Percentiles rank a stretch among this genome's conserved stretches.
phyloP scores from a whole-genome alignment of 140 eudicot species.

The Ambrosia hybrid region DNA sequence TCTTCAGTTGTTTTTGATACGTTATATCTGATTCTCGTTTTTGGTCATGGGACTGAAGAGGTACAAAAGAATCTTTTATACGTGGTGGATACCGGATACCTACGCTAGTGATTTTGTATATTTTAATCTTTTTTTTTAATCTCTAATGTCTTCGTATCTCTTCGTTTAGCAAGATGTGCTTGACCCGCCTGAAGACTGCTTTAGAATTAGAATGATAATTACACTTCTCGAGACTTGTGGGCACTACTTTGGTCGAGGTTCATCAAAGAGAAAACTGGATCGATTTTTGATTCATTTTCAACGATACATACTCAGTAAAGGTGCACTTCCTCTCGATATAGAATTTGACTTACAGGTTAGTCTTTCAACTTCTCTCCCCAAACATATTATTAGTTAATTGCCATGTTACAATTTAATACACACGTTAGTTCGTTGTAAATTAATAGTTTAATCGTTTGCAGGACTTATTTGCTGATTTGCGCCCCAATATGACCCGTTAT shows the following conservation, averaged over 20 bases:
- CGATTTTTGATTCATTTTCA: conserved; percentile 92
- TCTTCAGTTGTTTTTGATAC: conserved; percentile 95
- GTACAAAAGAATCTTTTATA: conserved; percentile 39
- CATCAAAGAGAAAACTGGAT: conserved; percentile 92
- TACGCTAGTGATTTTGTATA: too few species aligned
- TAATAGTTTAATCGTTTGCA: conserved; percentile 33
- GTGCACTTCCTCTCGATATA: conserved; percentile 84
- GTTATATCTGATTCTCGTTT: conserved; percentile 72
- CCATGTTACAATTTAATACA: background rate
- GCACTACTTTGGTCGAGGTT: conserved; percentile 94
- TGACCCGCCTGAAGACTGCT: conserved; percentile 98
- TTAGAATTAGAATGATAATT: conserved; percentile 88
- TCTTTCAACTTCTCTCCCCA: background rate
- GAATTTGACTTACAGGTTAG: conserved; percentile 97
- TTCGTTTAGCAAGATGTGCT: conserved; percentile 67
- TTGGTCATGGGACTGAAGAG: conserved; percentile 95
- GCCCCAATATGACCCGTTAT: conserved; percentile 93
- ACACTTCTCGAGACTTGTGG: conserved; percentile 98
- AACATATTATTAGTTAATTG: background rate
- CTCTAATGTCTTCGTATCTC: conserved; percentile 18
- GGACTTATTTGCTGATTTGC: conserved; percentile 90
- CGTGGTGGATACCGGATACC: too few species aligned
- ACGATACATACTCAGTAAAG: conserved; percentile 81
- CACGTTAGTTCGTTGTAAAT: conserved; percentile 10
- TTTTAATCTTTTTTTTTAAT: conserved; percentile 21